These are phyloP conservation scores for Tricharina praecox DNA, from an alignment of 495 filamentous ascomycete genomes.

Conservation along the genomic window DNA sequence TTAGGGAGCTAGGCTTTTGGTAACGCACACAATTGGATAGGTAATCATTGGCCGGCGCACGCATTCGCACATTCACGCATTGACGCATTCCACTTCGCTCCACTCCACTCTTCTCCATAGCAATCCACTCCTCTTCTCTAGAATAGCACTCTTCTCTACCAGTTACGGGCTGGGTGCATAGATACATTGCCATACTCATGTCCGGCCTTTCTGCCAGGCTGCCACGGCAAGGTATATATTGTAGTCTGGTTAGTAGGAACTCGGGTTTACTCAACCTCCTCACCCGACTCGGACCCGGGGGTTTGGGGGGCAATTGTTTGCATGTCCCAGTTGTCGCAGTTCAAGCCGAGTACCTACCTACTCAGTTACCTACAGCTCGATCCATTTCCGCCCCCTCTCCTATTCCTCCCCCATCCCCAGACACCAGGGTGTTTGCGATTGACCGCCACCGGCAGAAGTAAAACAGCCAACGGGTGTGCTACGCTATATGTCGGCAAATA, in stretches of 20 bases:
- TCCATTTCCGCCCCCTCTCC: neutral
- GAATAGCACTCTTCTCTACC: no score
- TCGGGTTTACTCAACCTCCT: no score
- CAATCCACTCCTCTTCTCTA: no score
- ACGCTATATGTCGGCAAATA: conserved; percentile 6
- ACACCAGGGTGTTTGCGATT: neutral
- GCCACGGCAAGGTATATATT: no score
- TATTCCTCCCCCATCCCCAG: neutral
- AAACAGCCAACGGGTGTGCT: neutral
- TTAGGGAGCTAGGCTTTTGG: neutral
- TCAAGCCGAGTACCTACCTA: neutral
- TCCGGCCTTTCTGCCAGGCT: neutral
- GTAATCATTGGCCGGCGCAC: no score
- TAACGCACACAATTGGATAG: neutral
- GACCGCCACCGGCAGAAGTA: neutral
- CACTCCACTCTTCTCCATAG: neutral
- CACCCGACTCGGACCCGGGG: no score
- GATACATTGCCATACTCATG: neutral
- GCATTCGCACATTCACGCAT: no score
- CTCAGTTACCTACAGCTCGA: neutral
- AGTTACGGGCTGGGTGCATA: no score
- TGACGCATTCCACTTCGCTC: no score
- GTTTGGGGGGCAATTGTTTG: neutral
- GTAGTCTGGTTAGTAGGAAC: no score
- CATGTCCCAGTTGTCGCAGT: neutral